A percentile compares a stretch with the other conserved stretches of the same genome.
Evolutionary conservation across 1,284 basidiomycete species (phyloP).

Genomic region (Neonothopanus nambi): DNA sequence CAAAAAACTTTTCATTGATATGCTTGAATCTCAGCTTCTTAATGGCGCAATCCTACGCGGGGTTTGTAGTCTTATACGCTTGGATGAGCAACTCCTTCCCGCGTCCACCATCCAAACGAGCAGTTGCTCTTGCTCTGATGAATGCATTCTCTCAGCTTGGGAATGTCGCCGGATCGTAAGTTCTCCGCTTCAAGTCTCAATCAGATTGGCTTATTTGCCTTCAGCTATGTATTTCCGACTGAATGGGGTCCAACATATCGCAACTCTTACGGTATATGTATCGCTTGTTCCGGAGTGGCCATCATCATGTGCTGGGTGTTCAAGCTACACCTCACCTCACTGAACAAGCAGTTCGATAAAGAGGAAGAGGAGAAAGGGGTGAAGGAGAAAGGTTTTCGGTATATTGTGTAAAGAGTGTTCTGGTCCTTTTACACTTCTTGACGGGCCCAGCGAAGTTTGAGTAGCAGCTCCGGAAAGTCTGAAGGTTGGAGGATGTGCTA

Average conservation of each 20-base stretch:
- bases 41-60: slow-evolving; percentile 75
- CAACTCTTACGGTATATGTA: slow-evolving; percentile 45
- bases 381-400: slow-evolving; percentile 38
- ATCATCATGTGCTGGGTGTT: slow-evolving; percentile 52
- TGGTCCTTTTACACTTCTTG: no score
- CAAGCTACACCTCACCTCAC: slow-evolving; percentile 31
- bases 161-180: slow-evolving; percentile 69
- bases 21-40: slow-evolving; percentile 57
- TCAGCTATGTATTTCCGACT: slow-evolving; percentile 41
- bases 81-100: slow-evolving; percentile 73
- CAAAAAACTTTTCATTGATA: not conserved
- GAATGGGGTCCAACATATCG: slow-evolving; percentile 45
- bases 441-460: no score
- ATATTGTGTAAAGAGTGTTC: slow-evolving; percentile 36
- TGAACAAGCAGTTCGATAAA: slow-evolving; percentile 35
- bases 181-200: slow-evolving; percentile 19
- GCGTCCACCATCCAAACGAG: slow-evolving; percentile 68
- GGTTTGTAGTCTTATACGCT: slow-evolving; percentile 60
- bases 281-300: slow-evolving; percentile 39
- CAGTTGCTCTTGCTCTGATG: slow-evolving; percentile 67
- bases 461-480: no score
- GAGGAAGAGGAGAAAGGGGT: slow-evolving; percentile 32
- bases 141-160: slow-evolving; percentile 73
- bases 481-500: no score
- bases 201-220: not conserved